phyloP scores from a whole-genome alignment of 1,284 basidiomycete species.

The Cystobasidium pallidum region DNA sequence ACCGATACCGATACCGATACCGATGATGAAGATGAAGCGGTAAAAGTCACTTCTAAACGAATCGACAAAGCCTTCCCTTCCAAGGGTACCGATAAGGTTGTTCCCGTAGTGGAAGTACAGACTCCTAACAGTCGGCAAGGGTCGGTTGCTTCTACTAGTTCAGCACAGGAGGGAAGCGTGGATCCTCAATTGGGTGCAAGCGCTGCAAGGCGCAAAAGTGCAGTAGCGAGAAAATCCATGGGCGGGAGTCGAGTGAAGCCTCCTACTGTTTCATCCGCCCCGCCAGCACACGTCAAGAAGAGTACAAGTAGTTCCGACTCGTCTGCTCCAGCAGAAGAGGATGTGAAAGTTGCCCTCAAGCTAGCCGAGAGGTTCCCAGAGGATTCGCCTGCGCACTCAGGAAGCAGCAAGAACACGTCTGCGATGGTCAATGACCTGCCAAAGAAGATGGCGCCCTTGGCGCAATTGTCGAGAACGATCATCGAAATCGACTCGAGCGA shows the following conservation, averaged over 20 bases:
- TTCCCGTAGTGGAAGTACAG: conserved; percentile 7
- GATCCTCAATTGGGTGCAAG: background rate
- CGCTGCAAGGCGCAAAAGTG: conserved; percentile 1
- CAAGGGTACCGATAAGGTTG: background rate
- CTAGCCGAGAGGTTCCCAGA: background rate
- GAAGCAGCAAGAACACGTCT: background rate
- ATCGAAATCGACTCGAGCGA: conserved; percentile 31
- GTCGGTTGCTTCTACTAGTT: background rate
- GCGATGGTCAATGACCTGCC: background rate
- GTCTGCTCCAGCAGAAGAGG: background rate
- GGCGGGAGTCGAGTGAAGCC: background rate
- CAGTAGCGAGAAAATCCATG: conserved; percentile 7
- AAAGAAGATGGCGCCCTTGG: background rate
- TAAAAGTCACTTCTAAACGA: background rate
- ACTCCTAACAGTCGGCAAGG: background rate
- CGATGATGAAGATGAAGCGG: conserved; percentile 9
- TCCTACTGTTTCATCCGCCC: too few relatives aligned
- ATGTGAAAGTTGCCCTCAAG: conserved; percentile 7
- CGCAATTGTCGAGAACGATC: background rate
- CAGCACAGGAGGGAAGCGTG: background rate
- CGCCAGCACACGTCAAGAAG: too few relatives aligned
- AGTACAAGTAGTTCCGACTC: too few relatives aligned
- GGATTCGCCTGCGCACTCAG: background rate
- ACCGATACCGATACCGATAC: too few relatives aligned
- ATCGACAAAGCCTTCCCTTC: background rate